Evolutionary conservation across 2,329 filamentous ascomycete species (phyloP), one percentile per base, ranked within the genome.

Genomic region (Neopestalotiopsis sp.): DNA sequence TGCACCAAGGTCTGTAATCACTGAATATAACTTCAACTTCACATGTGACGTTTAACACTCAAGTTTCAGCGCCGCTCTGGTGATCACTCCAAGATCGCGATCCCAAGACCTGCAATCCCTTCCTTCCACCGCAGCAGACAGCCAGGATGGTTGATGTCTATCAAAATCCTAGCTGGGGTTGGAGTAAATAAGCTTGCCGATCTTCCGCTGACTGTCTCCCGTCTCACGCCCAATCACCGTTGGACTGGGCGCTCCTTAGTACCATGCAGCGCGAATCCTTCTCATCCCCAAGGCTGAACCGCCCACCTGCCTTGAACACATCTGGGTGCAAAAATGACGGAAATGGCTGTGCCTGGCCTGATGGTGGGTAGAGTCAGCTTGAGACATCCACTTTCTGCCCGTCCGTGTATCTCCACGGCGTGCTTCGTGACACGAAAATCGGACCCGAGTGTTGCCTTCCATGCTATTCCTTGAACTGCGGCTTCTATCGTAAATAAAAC

Each of bases 171-270:
- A 34, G 24, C 20, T 30, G 30, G 30, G 30, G 57, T 20, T 59
- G 57, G 57, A 20, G 57, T 61, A 61, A 52, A 52, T 52, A 52
- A 61, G 13, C 59, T 20, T 61, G 59, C 59, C 59, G 59, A 61
- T 61, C 59, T 38, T 42, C 59, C 32, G 59, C 59, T 40, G n/a
- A 14, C 28, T 34, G 4, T 61, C 30, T 20, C 17, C 30, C 6
- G 20, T 20, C 28, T 34, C 9, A n/a, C 32, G 59, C 32, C 59
- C 59, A 61, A 61, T 61, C 59, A 61, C 10, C 32, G n/a, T 34
- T 9, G 32, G 17, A 34, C n/a, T 20, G 32, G 12, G 59, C 59
- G 59, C 32, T 34, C 59, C 12, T n/a, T 40, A 61, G 59, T 13
- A 61, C 59, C 59, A 61, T 61, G 59, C 24, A 40, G 12, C 34